These are phyloP conservation scores for Albizia julibrissin DNA, from an alignment of 306 rosid genomes.

Conservation along the genomic window DNA sequence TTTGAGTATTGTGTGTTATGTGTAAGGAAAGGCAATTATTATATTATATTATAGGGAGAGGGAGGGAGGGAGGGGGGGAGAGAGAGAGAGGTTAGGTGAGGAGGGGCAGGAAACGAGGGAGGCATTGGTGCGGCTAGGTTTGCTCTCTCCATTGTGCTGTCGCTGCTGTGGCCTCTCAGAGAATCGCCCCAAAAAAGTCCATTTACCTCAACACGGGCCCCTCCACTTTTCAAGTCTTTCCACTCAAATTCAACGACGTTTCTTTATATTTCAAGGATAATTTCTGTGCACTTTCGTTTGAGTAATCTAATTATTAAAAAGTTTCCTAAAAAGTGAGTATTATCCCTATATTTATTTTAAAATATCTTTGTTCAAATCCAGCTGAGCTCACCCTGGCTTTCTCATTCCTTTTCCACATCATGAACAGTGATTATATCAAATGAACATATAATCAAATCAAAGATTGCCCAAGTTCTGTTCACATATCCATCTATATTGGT, in stretches of 20 bases:
- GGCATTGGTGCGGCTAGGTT: neutral
- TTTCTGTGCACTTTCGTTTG: too few relatives aligned
- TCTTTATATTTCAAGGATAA: too few relatives aligned
- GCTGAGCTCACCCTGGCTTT: neutral
- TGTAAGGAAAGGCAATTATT: neutral
- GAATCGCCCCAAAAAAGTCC: neutral
- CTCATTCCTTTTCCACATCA: neutral
- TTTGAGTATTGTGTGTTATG: neutral
- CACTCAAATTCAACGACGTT: too few relatives aligned
- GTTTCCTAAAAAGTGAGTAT: too few relatives aligned
- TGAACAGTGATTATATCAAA: too few relatives aligned
- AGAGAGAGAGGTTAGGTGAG: neutral
- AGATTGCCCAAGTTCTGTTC: too few relatives aligned
- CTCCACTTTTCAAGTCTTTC: too few relatives aligned
- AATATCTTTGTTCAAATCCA: neutral
- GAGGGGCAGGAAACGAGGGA: neutral
- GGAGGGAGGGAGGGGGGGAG: too few relatives aligned
- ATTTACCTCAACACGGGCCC: neutral
- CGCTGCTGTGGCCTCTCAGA: constrained; percentile 30
- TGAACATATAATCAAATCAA: too few relatives aligned
- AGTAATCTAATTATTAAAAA: too few relatives aligned
- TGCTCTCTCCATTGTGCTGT: constrained; percentile 28
- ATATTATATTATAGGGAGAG: neutral
- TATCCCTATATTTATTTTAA: too few relatives aligned
- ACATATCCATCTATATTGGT: neutral